A percentile compares a stretch with the other conserved stretches of the same genome.
phyloP scores from a whole-genome alignment of 139 green algal genomes.

The Astrephomene gubernaculifera region DNA sequence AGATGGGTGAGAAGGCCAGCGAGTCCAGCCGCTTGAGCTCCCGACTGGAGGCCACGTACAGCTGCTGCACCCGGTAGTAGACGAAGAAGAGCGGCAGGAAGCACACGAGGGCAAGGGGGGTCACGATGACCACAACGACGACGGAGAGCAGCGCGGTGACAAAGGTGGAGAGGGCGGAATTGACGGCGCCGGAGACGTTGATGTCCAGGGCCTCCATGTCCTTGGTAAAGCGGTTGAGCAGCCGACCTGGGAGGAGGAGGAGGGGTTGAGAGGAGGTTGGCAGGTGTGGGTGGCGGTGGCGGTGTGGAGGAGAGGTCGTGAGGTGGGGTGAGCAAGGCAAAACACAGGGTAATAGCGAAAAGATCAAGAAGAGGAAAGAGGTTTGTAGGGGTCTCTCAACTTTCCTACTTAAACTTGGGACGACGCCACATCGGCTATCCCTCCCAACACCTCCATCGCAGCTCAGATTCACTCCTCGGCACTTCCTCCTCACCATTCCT shows the following conservation, averaged over 20 bases:
- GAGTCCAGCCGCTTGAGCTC: conserved; percentile 93
- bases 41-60: conserved; percentile 80
- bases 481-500: background rate
- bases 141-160: conserved; percentile 67
- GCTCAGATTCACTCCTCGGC: background rate
- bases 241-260: conserved; percentile 58
- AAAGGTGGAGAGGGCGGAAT: conserved; percentile 53
- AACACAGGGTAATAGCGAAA: too few species aligned
- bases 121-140: conserved; percentile 71
- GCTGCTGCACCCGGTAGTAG: conserved; percentile 73
- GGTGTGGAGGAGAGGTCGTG: background rate
- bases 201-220: conserved; percentile 86
- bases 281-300: too few species aligned
- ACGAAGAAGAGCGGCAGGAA: conserved; percentile 71
- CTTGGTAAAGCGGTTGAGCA: conserved; percentile 90
- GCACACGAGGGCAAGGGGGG: conserved; percentile 66
- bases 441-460: background rate
- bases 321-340: too few species aligned
- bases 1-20: conserved; percentile 88
- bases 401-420: too few species aligned
- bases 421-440: background rate
- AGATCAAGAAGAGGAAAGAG: too few species aligned
- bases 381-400: too few species aligned
- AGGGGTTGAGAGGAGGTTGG: background rate
- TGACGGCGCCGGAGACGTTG: conserved; percentile 53